phyloP scores from a whole-genome alignment of 495 filamentous ascomycete species.

The Penicillium dipodomyicola region DNA sequence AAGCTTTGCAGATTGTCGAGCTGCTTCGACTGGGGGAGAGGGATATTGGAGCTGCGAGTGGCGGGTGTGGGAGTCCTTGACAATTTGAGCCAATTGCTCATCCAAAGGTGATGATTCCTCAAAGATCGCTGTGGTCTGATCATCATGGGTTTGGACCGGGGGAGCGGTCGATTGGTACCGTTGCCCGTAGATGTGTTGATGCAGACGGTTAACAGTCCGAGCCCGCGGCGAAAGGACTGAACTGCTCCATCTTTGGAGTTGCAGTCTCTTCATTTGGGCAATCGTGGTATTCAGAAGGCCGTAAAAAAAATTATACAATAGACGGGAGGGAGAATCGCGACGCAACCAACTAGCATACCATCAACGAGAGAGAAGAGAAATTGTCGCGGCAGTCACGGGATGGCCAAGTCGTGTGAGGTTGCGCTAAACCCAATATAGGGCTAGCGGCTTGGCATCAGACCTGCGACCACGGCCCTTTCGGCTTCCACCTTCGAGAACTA shows the following conservation, averaged over 20 bases:
- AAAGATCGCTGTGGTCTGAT: conserved; percentile 12
- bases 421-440: conserved; percentile 31
- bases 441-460: conserved; percentile 36
- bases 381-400: conserved; percentile 48
- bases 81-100: conserved; percentile 15
- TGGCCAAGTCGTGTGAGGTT: conserved; percentile 35
- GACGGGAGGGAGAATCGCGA: conserved; percentile 18
- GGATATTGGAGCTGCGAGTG: conserved; percentile 45
- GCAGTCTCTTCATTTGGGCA: conserved; percentile 66
- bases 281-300: conserved; percentile 15
- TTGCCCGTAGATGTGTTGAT: conserved; percentile 40
- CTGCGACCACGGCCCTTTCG: conserved; percentile 37
- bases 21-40: conserved; percentile 66
- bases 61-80: conserved; percentile 22
- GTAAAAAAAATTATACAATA: conserved; percentile 17
- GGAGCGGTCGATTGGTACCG: conserved; percentile 44
- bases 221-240: conserved; percentile 61
- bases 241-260: conserved; percentile 66
- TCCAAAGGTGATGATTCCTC: conserved; percentile 14
- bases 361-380: conserved; percentile 45
- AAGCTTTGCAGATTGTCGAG: conserved; percentile 81
- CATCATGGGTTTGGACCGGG: conserved; percentile 24
- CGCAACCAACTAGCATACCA: conserved; percentile 18
- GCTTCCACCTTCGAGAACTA: conserved; percentile 31
- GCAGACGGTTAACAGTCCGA: conserved; percentile 49